These are phyloP conservation scores for Amauroascus niger DNA, from an alignment of 2,329 filamentous ascomycete species.

Conservation along the genomic window DNA sequence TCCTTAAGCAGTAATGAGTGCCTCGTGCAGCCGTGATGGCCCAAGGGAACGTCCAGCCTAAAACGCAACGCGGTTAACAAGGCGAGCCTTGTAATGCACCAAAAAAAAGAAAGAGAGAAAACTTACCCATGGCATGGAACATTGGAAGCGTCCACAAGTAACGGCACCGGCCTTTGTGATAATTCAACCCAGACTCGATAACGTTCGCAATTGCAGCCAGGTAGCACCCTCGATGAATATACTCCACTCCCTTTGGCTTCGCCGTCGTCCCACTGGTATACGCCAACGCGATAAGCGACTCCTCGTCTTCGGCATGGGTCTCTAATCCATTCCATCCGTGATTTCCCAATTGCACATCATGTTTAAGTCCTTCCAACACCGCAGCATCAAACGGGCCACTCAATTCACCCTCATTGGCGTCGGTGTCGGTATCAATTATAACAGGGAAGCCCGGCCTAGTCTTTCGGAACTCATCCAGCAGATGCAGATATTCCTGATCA, in stretches of 20 bases:
- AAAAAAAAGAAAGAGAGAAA: background rate
- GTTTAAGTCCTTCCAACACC: conserved; percentile 65
- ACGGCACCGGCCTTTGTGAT: conserved; percentile 56
- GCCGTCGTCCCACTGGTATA: conserved; percentile 94
- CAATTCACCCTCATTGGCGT: conserved; percentile 61
- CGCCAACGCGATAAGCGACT: conserved; percentile 72
- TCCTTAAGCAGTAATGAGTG: conserved; percentile 89
- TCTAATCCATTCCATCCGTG: conserved; percentile 71
- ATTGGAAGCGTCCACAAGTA: conserved; percentile 91
- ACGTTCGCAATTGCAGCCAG: conserved; percentile 76
- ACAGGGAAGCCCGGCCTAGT: conserved; percentile 56
- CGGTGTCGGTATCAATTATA: conserved; percentile 76
- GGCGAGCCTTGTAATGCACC: background rate
- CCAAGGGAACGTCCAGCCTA: conserved; percentile 80
- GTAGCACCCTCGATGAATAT: conserved; percentile 79
- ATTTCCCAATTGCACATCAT: conserved; percentile 56
- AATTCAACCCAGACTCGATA: conserved; percentile 78
- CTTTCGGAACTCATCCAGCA: conserved; percentile 59
- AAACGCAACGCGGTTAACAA: background rate
- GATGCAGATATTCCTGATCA: conserved; percentile 64
- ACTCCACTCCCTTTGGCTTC: conserved; percentile 83
- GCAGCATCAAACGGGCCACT: conserved; percentile 75
- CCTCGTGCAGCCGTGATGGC: conserved; percentile 83
- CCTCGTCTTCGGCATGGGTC: conserved; percentile 61
- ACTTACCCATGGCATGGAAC: conserved; percentile 56